Base-by-base conservation (phyloP, 306 rosid species). In the Dalbergia cochinchinensis region DNA sequence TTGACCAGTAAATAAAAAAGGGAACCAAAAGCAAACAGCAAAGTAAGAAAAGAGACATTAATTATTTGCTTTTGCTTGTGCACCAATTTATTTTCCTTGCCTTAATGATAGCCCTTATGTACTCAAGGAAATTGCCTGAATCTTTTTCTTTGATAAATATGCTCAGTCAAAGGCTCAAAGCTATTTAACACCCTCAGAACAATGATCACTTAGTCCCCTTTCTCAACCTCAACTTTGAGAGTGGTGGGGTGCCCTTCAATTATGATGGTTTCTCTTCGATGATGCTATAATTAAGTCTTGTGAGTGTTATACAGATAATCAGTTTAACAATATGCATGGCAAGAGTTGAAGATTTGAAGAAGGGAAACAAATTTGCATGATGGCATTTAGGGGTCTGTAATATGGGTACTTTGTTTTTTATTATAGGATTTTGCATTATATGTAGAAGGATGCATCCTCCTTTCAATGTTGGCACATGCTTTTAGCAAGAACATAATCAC, bases 21-120 rank as follows among this genome's bases (percentile, higher is more conserved):
- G 73, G 19, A 20, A 48, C 75, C 35, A 85, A 85, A 82, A 78
- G 81, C 70, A 72, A 72, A 71, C 16, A 70, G 4, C 63, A 77
- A 67, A 51, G 80, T 47, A 44, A 67, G 34, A 78, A 67, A 81
- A 77, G 81, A 61, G 62, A 58, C 10, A 26, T 62, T 61, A 63
- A 78, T 85, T 31, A 78, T 62, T 74, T 73, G 57, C 37, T 84
- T 74, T 84, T 84, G 86, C 83, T 82, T 85, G 83, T 78, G 81
- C 81, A 73, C 85, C 88, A 81, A 85, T 66, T 78, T 68, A 78
- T 82, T 10, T 78, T 78, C 81, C 72, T 59, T 78, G 48, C 79
- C 71, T 60, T 77, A 74, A 85, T 81, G 50, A 85, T 85, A 58
- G 14, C 82, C 83, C 39, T 53, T 19, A 66, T 78, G 81, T 74